These are phyloP conservation scores for Gossypium anomalum DNA, from an alignment of 345 rosid genomes.

Conservation along the genomic window DNA sequence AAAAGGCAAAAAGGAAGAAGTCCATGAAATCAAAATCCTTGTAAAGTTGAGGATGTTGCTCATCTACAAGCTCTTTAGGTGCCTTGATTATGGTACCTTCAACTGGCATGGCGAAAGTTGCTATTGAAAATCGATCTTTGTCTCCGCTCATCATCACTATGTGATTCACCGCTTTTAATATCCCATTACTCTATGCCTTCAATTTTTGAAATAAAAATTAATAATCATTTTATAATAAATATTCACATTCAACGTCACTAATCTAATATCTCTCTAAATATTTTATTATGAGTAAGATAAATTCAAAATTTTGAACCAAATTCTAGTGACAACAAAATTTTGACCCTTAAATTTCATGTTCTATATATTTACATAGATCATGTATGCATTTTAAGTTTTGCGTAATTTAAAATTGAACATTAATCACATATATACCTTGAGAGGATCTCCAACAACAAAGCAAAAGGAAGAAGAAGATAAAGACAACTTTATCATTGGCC, in stretches of 20 bases:
- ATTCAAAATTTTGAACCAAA: no score
- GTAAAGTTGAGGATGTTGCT: conserved; percentile 9
- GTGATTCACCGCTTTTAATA: background rate
- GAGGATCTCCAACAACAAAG: conserved; percentile 14
- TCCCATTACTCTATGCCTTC: conserved; percentile 13
- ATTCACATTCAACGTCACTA: no score
- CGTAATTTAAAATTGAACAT: no score
- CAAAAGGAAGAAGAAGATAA: background rate
- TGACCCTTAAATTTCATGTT: no score
- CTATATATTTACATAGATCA: no score
- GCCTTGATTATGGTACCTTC: conserved; percentile 10
- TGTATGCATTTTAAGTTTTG: no score
- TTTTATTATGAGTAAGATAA: no score
- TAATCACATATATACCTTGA: conserved; percentile 3
- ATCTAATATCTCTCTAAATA: no score
- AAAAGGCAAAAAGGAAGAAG: background rate
- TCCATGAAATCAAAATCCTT: conserved; percentile 16
- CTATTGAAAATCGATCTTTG: background rate
- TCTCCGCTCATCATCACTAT: background rate
- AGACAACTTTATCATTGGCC: background rate
- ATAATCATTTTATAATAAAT: no score
- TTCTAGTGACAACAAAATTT: no score
- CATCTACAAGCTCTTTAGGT: conserved; percentile 8
- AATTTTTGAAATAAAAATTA: background rate
- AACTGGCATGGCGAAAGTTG: background rate